Evolutionary conservation across 2,329 filamentous ascomycete genomes (phyloP), one percentile per base, ranked within the genome.

Genomic region (Myriosclerotinia duriaeana): DNA sequence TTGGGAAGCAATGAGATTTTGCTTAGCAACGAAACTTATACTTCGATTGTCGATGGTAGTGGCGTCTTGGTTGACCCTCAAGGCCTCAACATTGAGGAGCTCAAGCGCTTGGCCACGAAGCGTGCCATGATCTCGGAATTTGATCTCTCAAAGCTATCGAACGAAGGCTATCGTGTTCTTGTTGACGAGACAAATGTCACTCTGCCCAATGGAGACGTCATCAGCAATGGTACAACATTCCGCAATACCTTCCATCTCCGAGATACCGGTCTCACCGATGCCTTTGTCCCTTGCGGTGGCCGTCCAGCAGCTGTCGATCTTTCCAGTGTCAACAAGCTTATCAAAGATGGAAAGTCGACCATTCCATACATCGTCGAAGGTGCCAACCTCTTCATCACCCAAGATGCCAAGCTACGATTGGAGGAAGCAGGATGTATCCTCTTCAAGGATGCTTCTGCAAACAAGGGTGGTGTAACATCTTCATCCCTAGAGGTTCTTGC

Each of bases 301-400:
- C 91, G 95, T 34, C 95, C 95, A 2, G 95, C 98, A 79, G 97
- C 94, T 1, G 97, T 99, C 72, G 94, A 99, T 77, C 86, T 98
- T 67, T 89, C 91, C 66, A 92, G 89, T 9, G 94, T 93, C 69
- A 89, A 85, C 79, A 92, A 90, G 78, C 85, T 99, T 69, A 98
- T 99, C 79, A 87, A 89, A 76, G 88, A 97, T 69, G 93, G 93
- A 80, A 97, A 96, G 82, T 84, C 86, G 30, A 87, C 85, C 14
- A 90, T 99, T 68, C 93, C 94, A 0, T 99, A 96, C 80, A 95
- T 99, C 64, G 94, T 99, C 54, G 95, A 99, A 80, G 95, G 95
- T 64, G 95, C 95, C 79, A 99, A 98, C 78, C 84, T 99, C 65
- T 99, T 99, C 85, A 96, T 99, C 80, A 97, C 95, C 0, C 95